These are phyloP conservation scores for Oenanthe javanica DNA, from an alignment of 140 eudicot species.

Conservation along the genomic window DNA sequence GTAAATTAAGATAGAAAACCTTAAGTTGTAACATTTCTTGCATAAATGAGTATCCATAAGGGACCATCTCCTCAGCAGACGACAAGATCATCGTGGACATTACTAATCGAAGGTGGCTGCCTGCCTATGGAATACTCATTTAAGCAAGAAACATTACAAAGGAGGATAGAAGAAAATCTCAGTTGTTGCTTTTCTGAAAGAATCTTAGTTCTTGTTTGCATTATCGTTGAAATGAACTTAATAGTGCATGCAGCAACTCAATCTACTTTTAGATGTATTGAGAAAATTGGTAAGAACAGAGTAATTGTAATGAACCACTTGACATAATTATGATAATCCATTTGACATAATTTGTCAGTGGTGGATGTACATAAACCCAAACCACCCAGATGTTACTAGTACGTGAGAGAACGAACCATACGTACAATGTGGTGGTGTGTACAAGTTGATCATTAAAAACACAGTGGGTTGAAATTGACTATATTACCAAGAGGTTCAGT, in stretches of 20 bases:
- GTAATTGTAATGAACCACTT: neutral
- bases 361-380: neutral
- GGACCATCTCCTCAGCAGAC: neutral
- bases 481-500: no score
- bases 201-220: neutral
- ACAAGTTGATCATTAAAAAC: no score
- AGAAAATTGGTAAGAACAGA: neutral
- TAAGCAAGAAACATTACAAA: conserved; percentile 33
- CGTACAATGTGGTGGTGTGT: neutral
- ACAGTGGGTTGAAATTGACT: no score
- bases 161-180: neutral
- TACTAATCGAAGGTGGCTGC: neutral
- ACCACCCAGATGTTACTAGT: neutral
- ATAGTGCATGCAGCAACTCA: neutral
- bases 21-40: conserved; percentile 25
- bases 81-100: neutral
- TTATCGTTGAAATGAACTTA: neutral
- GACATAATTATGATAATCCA: no score
- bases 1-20: neutral
- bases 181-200: no score
- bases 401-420: neutral
- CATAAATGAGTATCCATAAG: conserved; percentile 34
- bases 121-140: conserved; percentile 34
- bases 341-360: neutral
- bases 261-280: neutral